Evolutionary conservation across 202 grass and related monocot genomes (phyloP).

Genomic region (Panicum hallii): DNA sequence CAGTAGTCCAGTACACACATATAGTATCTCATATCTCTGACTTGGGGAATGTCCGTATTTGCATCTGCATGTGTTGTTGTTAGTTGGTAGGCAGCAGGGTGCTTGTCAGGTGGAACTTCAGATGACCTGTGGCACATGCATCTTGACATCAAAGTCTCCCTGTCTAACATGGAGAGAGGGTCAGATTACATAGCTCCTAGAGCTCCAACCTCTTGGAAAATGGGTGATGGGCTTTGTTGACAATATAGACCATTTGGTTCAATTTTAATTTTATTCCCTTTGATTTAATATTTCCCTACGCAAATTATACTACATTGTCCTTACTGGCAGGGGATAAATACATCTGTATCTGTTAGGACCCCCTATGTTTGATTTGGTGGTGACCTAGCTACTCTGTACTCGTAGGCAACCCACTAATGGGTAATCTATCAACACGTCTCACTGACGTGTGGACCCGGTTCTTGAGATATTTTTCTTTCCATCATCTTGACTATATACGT

Average conservation of each 20-base stretch:
- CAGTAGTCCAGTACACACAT: not conserved
- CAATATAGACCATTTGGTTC: not conserved
- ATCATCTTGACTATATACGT: not conserved
- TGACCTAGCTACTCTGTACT: too few relatives aligned
- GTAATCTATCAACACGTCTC: not conserved
- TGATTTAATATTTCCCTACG: not conserved
- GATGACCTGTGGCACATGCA: conserved; percentile 47
- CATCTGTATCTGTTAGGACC: too few relatives aligned
- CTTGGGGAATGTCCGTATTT: conserved; percentile 37
- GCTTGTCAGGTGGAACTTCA: conserved; percentile 47
- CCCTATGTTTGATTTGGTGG: too few relatives aligned
- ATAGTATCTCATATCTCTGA: conserved; percentile 27
- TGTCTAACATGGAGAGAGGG: conserved; percentile 24
- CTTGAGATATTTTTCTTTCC: not conserved
- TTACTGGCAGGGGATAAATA: too few relatives aligned
- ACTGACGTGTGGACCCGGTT: not conserved
- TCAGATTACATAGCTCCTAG: conserved; percentile 31
- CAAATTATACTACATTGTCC: not conserved
- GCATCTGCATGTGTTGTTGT: conserved; percentile 45
- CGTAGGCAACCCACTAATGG: too few relatives aligned
- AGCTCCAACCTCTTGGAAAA: conserved; percentile 23
- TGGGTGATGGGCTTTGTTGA: not conserved
- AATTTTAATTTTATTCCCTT: not conserved
- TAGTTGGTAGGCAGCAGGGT: conserved; percentile 53
- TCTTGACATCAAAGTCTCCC: conserved; percentile 39